Conservation (phyloP, 2,329 filamentous ascomycete genomes). For the Bipolaris bicolor region DNA sequence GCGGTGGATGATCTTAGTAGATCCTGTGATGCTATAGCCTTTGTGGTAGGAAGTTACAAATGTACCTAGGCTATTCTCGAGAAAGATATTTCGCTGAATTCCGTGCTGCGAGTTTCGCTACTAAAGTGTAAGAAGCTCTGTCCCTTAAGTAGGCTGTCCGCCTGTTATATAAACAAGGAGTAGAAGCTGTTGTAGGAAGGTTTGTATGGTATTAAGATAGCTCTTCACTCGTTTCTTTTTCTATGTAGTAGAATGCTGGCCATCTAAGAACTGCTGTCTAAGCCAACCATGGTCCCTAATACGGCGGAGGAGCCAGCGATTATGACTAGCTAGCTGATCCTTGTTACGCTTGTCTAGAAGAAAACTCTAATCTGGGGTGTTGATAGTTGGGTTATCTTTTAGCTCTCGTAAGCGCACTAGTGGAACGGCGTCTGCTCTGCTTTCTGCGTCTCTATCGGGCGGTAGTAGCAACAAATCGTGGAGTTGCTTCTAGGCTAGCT, state of each 20-base stretch:
- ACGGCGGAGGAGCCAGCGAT: neutral
- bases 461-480: neutral
- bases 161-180: neutral
- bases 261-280: slow-evolving; percentile 2
- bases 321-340: neutral
- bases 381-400: slow-evolving; percentile 1
- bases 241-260: neutral
- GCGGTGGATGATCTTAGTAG: neutral
- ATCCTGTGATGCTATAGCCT: neutral
- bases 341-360: neutral
- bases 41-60: neutral
- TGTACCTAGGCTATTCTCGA: neutral
- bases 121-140: neutral
- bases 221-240: slow-evolving; percentile 1
- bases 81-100: neutral
- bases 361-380: slow-evolving; percentile 1
- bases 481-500: slow-evolving; percentile 2
- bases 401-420: neutral
- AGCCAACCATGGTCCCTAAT: neutral
- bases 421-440: neutral
- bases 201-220: slow-evolving; percentile 1
- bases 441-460: neutral
- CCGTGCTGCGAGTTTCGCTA: neutral
- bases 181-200: neutral
- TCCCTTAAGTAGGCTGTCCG: neutral